Evolutionary conservation across 352 stramenopile species (phyloP).

Genomic region (Pythium guiyangense): DNA sequence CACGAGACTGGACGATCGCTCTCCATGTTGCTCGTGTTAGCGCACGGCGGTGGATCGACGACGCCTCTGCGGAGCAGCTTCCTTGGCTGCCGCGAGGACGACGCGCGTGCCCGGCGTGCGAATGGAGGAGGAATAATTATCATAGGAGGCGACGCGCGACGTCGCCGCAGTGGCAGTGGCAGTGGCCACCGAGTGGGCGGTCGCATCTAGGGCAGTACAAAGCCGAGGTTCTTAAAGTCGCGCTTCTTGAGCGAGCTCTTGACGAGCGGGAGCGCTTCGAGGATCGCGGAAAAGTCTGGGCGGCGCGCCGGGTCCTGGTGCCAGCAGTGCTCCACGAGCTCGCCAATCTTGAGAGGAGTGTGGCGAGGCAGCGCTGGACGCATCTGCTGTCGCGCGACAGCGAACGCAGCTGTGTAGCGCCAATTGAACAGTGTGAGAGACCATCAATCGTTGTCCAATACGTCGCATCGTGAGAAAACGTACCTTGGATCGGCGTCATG

Average conservation of each 20-base stretch:
- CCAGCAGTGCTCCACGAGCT: constrained; percentile 84
- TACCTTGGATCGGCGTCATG: constrained; percentile 81
- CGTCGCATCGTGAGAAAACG: constrained; percentile 4
- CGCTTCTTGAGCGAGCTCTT: constrained; percentile 80
- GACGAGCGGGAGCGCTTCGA: constrained; percentile 76
- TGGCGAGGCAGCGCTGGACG: constrained; percentile 80
- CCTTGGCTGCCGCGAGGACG: too few species aligned
- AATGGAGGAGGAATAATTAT: too few species aligned
- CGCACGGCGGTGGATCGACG: too few species aligned
- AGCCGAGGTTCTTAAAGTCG: constrained; percentile 84
- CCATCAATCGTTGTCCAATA: too few species aligned
- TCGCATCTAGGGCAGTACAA: constrained; percentile 30
- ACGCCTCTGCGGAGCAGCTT: too few species aligned
- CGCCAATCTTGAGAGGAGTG: constrained; percentile 74
- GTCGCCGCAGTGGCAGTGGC: background rate
- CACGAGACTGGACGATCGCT: too few species aligned
- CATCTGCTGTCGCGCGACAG: constrained; percentile 80
- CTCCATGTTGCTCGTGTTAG: too few species aligned
- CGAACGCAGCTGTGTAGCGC: constrained; percentile 55
- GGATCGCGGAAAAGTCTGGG: constrained; percentile 68
- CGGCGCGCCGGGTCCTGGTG: constrained; percentile 71
- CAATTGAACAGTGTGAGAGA: background rate
- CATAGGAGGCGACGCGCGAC: too few species aligned
- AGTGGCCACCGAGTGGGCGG: background rate
- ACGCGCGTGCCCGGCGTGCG: too few species aligned